These are phyloP conservation scores for Boletus reticuloceps DNA, from an alignment of 768 basidiomycete species.

Conservation along the genomic window DNA sequence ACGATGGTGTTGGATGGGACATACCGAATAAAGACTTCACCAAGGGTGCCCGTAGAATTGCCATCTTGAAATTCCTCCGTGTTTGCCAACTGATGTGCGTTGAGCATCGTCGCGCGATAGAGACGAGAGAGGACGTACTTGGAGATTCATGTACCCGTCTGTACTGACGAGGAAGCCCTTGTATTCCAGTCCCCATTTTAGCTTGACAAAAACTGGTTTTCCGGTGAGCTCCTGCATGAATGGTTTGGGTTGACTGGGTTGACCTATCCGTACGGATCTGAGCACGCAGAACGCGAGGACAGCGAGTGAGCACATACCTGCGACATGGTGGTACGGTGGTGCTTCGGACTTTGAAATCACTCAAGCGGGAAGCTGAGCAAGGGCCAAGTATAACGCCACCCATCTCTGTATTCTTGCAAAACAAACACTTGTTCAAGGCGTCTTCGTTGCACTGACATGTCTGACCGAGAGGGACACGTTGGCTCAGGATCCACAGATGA, in stretches of 20 bases:
- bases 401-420: too few relatives aligned
- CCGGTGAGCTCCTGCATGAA: slow-evolving; percentile 98
- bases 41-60: slow-evolving; percentile 92
- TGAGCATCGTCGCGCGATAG: not conserved
- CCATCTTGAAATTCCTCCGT: slow-evolving; percentile 98
- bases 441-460: slow-evolving; percentile 51
- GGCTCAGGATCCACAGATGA: slow-evolving; percentile 74
- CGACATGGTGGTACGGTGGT: slow-evolving; percentile 12
- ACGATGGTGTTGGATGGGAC: slow-evolving; percentile 21
- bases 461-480: slow-evolving; percentile 82
- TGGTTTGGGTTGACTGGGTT: slow-evolving; percentile 96
- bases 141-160: slow-evolving; percentile 99
- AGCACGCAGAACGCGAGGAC: slow-evolving; percentile 1
- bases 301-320: slow-evolving; percentile 6
- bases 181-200: slow-evolving; percentile 99
- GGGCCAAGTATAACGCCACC: too few relatives aligned
- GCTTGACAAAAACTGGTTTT: slow-evolving; percentile 89
- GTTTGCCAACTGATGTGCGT: slow-evolving; percentile 76
- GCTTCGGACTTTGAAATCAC: slow-evolving; percentile 40
- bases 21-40: slow-evolving; percentile 97
- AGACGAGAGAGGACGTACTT: slow-evolving; percentile 48
- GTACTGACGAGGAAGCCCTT: slow-evolving; percentile 99
- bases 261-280: slow-evolving; percentile 45
- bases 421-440: too few relatives aligned
- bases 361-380: slow-evolving; percentile 12